Base-by-base conservation (phyloP, 2,329 filamentous ascomycete genomes). In the Diaporthe vaccinii region DNA sequence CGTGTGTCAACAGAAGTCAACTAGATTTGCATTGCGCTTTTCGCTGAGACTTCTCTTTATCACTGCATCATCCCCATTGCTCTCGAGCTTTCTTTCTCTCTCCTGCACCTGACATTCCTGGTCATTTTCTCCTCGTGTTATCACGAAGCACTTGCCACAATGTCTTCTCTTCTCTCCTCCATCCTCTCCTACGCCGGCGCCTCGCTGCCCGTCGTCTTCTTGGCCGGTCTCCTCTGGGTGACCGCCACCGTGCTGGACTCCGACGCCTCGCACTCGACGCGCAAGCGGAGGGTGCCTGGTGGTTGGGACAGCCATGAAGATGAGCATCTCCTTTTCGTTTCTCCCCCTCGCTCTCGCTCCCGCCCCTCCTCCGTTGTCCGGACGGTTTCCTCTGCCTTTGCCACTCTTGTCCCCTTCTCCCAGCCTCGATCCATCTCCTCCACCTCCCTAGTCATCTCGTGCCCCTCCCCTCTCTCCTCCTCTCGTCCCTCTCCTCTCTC, bases 21-120 rank as follows among this genome's bases (percentile, higher is more conserved):
- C 58, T 65, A 65, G 70, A 65, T 25, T 14, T 73, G 70, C 70
- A 44, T 65, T 55, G 44, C n/a, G 70, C 70, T 73, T 15, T 55
- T 73, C 70, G 58, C 58, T 65, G 49, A 73, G 70, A 73, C 70
- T 22, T 65, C 46, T 68, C 65, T 73, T 62, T 17, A 51, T 51
- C 70, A 65, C 58, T 55, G 58, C 70, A 65, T 53, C 58, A 58
- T 53, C 34, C 28, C 44, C n/a, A n/a, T 34, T 68, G 70, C 70
- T 72, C 41, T 72, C 41, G 69, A 51, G 69, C 57, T 49, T 46
- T 39, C 28, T 8, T 39, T 31, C 70, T 62, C 57, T 41, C n/a
- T 44, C 57, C 17, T 25, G 31, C 57, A 58, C 57, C 44, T 49
- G 28, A 53, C 57, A 31, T 31, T 62, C 57, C 28, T 31, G 20